Base-by-base conservation (phyloP, 306 rosid species). In the peach (Prunus persica) region DNA sequence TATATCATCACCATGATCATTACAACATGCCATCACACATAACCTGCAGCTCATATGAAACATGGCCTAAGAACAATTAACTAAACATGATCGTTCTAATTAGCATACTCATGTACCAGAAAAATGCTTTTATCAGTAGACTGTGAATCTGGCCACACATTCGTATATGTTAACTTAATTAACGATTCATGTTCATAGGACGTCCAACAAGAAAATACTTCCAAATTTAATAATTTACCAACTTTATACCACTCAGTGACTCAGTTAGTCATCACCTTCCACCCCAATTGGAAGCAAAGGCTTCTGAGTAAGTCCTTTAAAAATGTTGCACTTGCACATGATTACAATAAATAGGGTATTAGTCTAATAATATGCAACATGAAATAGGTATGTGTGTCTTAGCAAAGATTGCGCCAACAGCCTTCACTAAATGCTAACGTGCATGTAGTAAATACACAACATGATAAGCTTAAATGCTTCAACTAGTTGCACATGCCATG, bases 381-480 rank as follows among this genome's bases (percentile, higher is more conserved):
- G 84, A 81, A 76, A 77, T 82, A 73, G 83, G 79, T 79, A 75
- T 79, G 83, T 78, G 91, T 83, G 80, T 82, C 76, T 79, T 52
- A 67, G 86, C 88, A 75, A 73, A 85, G 80, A 69, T 80, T 82
- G 85, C 87, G 91, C 83, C 88, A 86, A 86, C 84, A 82, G 76
- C 77, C 75, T 54, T 72, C 82, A 86, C 87, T 84, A 74, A 88
- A 86, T 82, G 87, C 85, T 78, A 79, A 80, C 88, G 85, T 84
- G 86, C 76, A 61, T 32, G 90, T 81, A 90, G 82, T 84, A 82
- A 87, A 69, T 84, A 78, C 80, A 77, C 77, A 84, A 83, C 90
- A 82, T 81, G 92, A 82, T 58, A 49, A 79, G 77, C 77, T 83
- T 85, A 25, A 89, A 84, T 85, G 89, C 88, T 75, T 85, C 66